Base-by-base conservation (phyloP, 805 yeast genomes). In the Grigorovia humatica region DNA sequence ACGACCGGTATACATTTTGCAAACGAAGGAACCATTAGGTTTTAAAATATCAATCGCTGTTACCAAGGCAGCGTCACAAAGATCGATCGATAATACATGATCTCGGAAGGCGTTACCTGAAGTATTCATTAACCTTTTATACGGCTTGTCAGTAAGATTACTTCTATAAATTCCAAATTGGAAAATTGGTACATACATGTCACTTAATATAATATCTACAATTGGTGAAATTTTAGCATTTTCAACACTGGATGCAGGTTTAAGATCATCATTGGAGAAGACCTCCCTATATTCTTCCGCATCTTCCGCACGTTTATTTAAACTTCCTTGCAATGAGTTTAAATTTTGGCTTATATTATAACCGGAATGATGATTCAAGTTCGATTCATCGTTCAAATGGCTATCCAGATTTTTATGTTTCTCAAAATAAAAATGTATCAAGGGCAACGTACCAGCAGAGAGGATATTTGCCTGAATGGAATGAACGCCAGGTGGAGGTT, bases 41-140 rank as follows among this genome's bases (percentile, higher is more conserved):
- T 74, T 80, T 29, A 93, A 68, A n/a, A 86, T 68, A 54, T 81
- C 84, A 50, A 83, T 74, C 1, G 95, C 83, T 48, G 90, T 75
- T 7, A 87, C 74, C 49, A 93, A 66, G 0, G 96, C 96, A 0
- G 96, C 96, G 59, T 88, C 93, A 66, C 97, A 91, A 30, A 91
- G 71, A 62, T 90, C 87, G 56, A 93, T 84, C 54, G 96, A 88
- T 57, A 80, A 80, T 13, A 77, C 70, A 68, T 91, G 98, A 66
- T 91, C 99, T 56, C 80, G 79, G 43, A 85, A 81, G 9, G 82
- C 78, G 43, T 87, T 70, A 4, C 99, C 98, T 13, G 89, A 74
- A 4, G 97, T 88, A 63, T 91, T 91, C 47, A 88, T 86, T 86
- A 91, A 85, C 98, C 96, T 91, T 70, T 74, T 73, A 65, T 81